Conservation (phyloP, 345 rosid species). For the Mallotus nudiflorus region DNA sequence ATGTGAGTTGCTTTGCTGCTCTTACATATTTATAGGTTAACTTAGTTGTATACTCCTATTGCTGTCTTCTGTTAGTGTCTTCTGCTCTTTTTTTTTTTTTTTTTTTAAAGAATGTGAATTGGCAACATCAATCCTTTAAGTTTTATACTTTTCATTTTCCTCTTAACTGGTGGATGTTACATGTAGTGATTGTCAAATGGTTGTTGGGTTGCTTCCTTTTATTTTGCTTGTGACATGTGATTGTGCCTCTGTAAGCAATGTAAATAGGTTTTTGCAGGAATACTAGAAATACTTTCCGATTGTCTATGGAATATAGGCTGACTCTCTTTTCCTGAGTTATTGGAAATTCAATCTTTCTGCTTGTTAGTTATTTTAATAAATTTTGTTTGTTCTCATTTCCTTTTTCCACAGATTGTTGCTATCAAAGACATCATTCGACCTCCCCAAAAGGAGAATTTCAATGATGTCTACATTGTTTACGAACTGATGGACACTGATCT, state of each 20-base stretch:
- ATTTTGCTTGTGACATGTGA: background rate
- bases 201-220: background rate
- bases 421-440: conserved; percentile 90
- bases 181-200: background rate
- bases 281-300: no score
- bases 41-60: background rate
- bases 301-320: background rate
- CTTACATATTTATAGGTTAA: background rate
- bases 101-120: background rate
- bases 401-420: conserved; percentile 60
- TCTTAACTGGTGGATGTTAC: background rate
- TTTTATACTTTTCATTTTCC: background rate
- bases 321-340: no score
- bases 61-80: background rate
- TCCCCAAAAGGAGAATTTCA: conserved; percentile 85
- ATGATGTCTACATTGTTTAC: conserved; percentile 87
- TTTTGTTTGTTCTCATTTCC: background rate
- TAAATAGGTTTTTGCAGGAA: background rate
- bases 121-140: background rate
- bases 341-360: no score
- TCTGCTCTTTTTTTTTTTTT: background rate
- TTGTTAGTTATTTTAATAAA: background rate
- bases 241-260: background rate
- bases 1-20: conserved; percentile 46
- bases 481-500: conserved; percentile 99